These are phyloP conservation scores for Trichomonas vaginalis DNA, from an alignment of 208 protist species.

Conservation along the genomic window DNA sequence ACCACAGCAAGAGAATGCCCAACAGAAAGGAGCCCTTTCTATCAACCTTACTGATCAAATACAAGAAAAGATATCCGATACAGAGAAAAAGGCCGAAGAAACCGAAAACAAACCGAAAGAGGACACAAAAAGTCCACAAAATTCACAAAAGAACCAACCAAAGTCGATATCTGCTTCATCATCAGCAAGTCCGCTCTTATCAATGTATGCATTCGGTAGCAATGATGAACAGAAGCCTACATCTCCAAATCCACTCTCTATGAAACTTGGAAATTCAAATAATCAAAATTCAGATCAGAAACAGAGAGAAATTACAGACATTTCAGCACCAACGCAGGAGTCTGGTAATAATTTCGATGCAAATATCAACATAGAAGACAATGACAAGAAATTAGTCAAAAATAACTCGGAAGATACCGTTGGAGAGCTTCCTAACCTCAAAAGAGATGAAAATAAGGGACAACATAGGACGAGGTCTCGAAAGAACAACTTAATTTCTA, in stretches of 20 bases:
- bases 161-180: too few relatives aligned
- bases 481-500: background rate
- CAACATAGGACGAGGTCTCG: background rate
- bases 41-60: background rate
- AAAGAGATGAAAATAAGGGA: background rate
- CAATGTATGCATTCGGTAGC: background rate
- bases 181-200: background rate
- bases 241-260: background rate
- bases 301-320: background rate
- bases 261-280: too few relatives aligned
- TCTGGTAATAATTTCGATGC: background rate
- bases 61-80: background rate
- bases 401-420: background rate
- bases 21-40: too few relatives aligned
- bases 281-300: background rate
- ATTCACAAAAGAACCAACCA: too few relatives aligned
- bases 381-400: background rate
- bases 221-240: background rate
- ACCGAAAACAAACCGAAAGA: too few relatives aligned
- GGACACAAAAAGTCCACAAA: background rate
- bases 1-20: background rate
- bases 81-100: background rate
- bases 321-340: background rate
- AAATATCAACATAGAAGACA: background rate
- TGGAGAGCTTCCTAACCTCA: background rate